Evolutionary conservation across 2,329 filamentous ascomycete species (phyloP), one percentile per base, ranked within the genome.

Genomic region (Alternaria triticimaculans): DNA sequence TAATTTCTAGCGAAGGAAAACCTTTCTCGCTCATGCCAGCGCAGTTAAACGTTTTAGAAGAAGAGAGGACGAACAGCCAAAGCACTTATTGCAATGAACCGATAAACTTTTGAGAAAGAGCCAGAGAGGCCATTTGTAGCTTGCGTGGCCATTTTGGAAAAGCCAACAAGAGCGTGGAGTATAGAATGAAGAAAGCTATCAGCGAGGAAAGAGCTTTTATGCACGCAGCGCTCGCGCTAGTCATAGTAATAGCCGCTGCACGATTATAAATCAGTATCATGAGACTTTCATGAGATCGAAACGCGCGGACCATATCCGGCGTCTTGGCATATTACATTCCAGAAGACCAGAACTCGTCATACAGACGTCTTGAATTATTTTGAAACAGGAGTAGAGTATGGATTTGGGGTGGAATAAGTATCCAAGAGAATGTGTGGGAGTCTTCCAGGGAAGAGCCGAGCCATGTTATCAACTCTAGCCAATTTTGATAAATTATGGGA

Each of bases 201-300:
- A 15, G 15, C 37, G 37, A 18, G 9, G n/a, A 5, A 11, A n/a
- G 2, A 18, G 15, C 37, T 41, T 41, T 41, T 41, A 41, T 41
- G 0, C 37, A 18, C 8, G n/a, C 37, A 6, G 9, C n/a, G 2
- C 37, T 41, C 8, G 37, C 37, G n/a, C 37, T 41, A 18, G n/a
- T 11, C 5, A 11, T 41, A 41, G 15, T 0, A 0, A 0, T 10
- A 10, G 0, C 1, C 4, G 15, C 37, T 41, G 37, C 0, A n/a
- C 0, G 0, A 10, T 41, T n/a, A 2, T 5, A 2, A 6, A n/a
- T 18, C 18, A 4, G 37, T 4, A 10, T 41, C 15, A 18, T 18
- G 37, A 41, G 37, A 18, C 37, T 18, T n/a, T 3, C 0, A 0
- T 6, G 5, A 41, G 37, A 41, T 41, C 15, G 37, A 0, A 18